A percentile compares a stretch with the other conserved stretches of the same genome.
phyloP scores from a whole-genome alignment of 306 rosid genomes.

The Fragaria vesca region DNA sequence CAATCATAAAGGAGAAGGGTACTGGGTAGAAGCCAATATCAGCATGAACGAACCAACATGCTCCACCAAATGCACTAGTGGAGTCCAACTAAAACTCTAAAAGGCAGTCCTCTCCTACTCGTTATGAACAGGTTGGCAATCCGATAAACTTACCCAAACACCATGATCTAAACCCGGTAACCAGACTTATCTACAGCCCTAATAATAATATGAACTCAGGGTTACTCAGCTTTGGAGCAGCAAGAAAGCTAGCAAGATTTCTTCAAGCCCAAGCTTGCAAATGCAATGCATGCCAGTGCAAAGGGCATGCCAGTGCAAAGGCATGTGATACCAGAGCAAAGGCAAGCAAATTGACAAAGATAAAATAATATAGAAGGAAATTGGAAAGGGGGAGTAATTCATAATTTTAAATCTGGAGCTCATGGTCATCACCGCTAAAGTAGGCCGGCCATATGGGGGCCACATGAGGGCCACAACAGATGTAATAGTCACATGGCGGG shows the following conservation, averaged over 20 bases:
- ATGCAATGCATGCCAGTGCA: constrained; percentile 7
- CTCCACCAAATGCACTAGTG: not conserved
- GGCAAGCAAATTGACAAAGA: not conserved
- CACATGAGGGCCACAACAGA: not conserved
- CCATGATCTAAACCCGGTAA: not conserved
- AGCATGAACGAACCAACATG: not conserved
- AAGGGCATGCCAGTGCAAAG: constrained; percentile 10
- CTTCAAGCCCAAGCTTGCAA: constrained; percentile 15
- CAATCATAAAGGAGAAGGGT: not conserved
- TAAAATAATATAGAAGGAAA: not conserved
- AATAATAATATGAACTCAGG: not conserved
- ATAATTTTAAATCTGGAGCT: not conserved
- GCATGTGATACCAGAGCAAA: not conserved
- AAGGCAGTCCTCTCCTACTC: too few species aligned
- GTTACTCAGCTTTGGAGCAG: not conserved
- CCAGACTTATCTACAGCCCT: not conserved
- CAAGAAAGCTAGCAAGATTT: not conserved
- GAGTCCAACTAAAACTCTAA: not conserved
- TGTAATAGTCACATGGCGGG: constrained; percentile 9
- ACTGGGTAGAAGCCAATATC: not conserved
- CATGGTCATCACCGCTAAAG: not conserved
- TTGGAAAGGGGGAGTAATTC: not conserved
- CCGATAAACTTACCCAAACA: not conserved
- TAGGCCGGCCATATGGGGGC: not conserved
- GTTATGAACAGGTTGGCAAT: not conserved